A percentile compares a stretch with the other conserved stretches of the same genome.
phyloP scores from a whole-genome alignment of 495 filamentous ascomycete species.

The Apodospora peruviana region DNA sequence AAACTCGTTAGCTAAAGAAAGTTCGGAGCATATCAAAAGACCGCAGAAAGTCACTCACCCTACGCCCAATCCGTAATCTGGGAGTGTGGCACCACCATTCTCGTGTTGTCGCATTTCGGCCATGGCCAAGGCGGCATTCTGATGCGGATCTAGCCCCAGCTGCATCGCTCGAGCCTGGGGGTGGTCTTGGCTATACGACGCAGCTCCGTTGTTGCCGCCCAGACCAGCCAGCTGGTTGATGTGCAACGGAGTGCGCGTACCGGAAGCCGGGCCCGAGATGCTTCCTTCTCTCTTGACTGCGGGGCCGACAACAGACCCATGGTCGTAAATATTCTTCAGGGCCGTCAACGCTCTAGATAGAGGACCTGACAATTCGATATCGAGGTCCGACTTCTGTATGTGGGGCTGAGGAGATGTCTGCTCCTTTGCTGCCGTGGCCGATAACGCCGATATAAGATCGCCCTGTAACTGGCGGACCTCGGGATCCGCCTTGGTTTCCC shows the following conservation, averaged over 20 bases:
- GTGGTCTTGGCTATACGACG: not conserved
- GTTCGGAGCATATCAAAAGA: no score
- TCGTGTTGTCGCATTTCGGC: conserved; percentile 51
- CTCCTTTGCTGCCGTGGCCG: conserved; percentile 50
- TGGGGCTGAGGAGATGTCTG: conserved; percentile 39
- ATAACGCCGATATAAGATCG: conserved; percentile 49
- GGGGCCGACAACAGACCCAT: conserved; percentile 41
- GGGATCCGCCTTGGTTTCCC: conserved; percentile 53
- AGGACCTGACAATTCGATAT: conserved; percentile 51
- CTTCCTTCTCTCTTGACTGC: conserved; percentile 34
- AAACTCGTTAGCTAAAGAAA: no score
- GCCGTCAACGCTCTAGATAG: conserved; percentile 47
- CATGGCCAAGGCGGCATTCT: conserved; percentile 52
- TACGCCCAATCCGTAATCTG: conserved; percentile 30
- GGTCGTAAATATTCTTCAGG: conserved; percentile 54
- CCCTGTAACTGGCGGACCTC: conserved; percentile 52
- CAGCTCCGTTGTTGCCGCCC: not conserved
- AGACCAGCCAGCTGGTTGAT: conserved; percentile 6
- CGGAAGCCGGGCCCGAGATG: conserved; percentile 26
- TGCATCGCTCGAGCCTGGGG: conserved; percentile 19
- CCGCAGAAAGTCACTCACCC: not conserved
- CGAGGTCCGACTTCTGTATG: conserved; percentile 41
- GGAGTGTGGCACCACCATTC: conserved; percentile 33
- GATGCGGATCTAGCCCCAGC: conserved; percentile 40
- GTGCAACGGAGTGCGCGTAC: conserved; percentile 35